These are phyloP conservation scores for Dipodascus geniculatus DNA, from an alignment of 805 yeast genomes.

Conservation along the genomic window DNA sequence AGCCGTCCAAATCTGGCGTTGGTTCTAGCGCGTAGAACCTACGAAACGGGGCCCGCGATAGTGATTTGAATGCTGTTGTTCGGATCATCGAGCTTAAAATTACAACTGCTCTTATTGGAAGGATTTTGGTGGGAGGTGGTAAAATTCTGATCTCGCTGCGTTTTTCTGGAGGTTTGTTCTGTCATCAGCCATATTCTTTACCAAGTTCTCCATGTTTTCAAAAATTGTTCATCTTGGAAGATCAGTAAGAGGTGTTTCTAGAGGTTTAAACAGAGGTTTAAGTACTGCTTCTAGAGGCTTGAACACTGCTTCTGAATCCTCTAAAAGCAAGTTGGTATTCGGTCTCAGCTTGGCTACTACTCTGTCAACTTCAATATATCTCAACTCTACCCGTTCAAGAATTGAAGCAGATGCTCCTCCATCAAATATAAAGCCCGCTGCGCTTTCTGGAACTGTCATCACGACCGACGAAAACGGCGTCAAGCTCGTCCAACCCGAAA, in stretches of 20 bases:
- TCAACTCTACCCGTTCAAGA: background rate
- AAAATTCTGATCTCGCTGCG: background rate
- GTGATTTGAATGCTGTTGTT: background rate
- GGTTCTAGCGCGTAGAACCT: slow-evolving; percentile 1
- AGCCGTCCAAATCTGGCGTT: slow-evolving; percentile 34
- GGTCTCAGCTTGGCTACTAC: background rate
- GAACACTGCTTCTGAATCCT: too few relatives aligned
- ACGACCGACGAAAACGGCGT: background rate
- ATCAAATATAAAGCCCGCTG: background rate
- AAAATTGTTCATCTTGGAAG: background rate
- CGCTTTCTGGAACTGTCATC: background rate
- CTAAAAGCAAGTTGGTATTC: background rate
- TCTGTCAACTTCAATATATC: background rate
- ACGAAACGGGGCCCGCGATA: background rate
- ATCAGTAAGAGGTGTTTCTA: background rate
- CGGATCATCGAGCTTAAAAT: background rate
- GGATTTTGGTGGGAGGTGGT: background rate
- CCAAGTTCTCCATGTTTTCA: too few relatives aligned
- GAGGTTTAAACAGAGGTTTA: background rate
- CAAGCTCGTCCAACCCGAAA: slow-evolving; percentile 22
- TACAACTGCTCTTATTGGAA: background rate
- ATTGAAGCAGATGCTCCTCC: background rate
- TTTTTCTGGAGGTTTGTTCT: background rate
- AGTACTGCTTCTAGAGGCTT: too few relatives aligned
- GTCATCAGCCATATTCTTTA: too few relatives aligned